Evolutionary conservation across 2,329 filamentous ascomycete genomes (phyloP), one percentile per base, ranked within the genome.

Genomic region (Apiospora sp.): DNA sequence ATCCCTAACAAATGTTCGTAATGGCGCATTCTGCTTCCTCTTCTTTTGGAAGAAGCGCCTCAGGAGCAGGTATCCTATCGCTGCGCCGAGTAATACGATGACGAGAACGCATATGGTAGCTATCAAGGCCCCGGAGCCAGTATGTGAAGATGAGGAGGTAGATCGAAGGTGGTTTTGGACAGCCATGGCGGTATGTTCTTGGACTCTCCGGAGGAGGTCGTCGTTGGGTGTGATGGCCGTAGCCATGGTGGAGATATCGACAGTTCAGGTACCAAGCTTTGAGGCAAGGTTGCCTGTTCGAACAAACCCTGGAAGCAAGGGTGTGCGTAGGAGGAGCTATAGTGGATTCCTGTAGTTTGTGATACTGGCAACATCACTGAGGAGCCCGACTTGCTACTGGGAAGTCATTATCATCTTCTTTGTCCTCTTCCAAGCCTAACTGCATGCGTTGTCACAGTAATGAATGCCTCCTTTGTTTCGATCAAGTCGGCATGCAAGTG

Each of bases 61-160:
- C 22, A 64, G 22, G 7, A 64, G 58, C 4, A 64, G 19, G 19
- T 64, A 64, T n/a, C 58, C 58, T 41, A 64, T 41, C 34, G 16
- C 58, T 3, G 58, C 58, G 19, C 58, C 58, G 22, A 64, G 58
- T 64, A 64, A 41, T 13, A 64, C 34, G 22, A 41, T 41, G 34
- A 64, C 34, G 22, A 64, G 58, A 41, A 64, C 58, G 58, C 58
- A 64, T 64, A 64, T 64, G 0, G 58, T 64, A 12, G 58, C 58
- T 37, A 64, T 64, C 10, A 64, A 22, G 22, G 58, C 58, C 4
- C 58, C 58, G 22, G 58, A 64, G 30, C 58, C 58, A 4, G 58
- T 41, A 34, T 64, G 34, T 24, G 58, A 64, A 64, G 58, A 58
- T 27, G 54, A 41, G 4, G 54, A 22, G 34, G 19, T n/a, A 37